phyloP scores from a whole-genome alignment of 192 early-diverging fungal genomes.

The Backusella parvicylindrica region DNA sequence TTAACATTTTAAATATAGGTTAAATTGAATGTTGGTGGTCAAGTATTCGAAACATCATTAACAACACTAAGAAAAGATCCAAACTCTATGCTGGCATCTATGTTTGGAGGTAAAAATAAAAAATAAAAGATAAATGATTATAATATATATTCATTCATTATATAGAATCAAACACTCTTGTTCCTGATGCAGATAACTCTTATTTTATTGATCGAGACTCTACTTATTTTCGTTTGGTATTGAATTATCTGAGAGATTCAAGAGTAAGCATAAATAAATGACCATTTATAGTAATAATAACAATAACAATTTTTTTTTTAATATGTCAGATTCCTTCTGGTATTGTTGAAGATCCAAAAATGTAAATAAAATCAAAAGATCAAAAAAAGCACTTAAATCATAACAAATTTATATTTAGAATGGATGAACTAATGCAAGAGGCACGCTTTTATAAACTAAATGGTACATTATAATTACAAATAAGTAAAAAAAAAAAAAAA shows the following conservation, averaged over 20 bases:
- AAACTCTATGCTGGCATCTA: slow-evolving; percentile 25
- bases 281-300: neutral
- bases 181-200: slow-evolving; percentile 21
- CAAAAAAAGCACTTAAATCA: neutral
- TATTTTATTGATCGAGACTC: slow-evolving; percentile 34
- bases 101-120: slow-evolving; percentile 22
- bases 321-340: slow-evolving; percentile 24
- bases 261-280: neutral
- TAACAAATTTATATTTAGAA: slow-evolving; percentile 1
- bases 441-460: slow-evolving; percentile 19
- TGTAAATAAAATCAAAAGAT: slow-evolving; percentile 6
- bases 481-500: neutral
- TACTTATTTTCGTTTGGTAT: slow-evolving; percentile 26
- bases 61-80: slow-evolving; percentile 23
- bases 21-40: slow-evolving; percentile 30
- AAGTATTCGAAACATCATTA: slow-evolving; percentile 26
- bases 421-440: slow-evolving; percentile 30
- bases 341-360: slow-evolving; percentile 24
- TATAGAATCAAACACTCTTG: neutral
- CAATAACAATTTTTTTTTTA: neutral
- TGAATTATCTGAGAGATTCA: slow-evolving; percentile 29
- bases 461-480: slow-evolving; percentile 5
- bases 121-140: neutral
- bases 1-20: neutral
- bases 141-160: neutral